Conservation (phyloP, 73 alveolate species). For the Stentor coeruleus region DNA sequence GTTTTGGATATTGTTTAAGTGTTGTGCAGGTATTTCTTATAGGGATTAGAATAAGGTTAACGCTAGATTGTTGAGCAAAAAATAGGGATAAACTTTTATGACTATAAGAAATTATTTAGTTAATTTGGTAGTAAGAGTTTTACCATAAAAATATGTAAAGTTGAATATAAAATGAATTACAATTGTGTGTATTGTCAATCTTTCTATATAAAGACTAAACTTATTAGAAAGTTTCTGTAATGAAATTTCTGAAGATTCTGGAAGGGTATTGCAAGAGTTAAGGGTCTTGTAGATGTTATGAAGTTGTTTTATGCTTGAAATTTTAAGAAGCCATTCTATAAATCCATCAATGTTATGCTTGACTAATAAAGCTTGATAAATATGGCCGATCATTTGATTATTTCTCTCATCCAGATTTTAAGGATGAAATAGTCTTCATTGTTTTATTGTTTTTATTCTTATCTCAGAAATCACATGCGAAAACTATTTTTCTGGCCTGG, state of each 20-base stretch:
- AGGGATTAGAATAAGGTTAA: constrained; percentile 91
- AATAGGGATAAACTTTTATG: constrained; percentile 91
- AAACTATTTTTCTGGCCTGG: constrained; percentile 23
- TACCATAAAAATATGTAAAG: no score
- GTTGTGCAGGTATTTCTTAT: constrained; percentile 72
- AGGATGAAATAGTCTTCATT: background rate
- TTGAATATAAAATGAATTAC: no score
- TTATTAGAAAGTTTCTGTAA: no score
- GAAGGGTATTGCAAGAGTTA: no score
- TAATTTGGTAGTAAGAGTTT: no score
- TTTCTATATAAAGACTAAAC: no score
- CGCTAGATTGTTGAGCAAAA: constrained; percentile 88
- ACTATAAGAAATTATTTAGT: constrained; percentile 60
- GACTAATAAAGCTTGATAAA: background rate
- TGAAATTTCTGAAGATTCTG: no score
- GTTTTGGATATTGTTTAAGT: constrained; percentile 80
- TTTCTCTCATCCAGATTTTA: constrained; percentile 10
- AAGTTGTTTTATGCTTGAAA: background rate
- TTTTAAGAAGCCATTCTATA: background rate
- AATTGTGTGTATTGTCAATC: no score
- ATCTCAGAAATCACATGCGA: constrained; percentile 15
- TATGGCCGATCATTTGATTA: constrained; percentile 1
- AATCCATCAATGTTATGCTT: constrained; percentile 17
- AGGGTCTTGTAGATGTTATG: no score
- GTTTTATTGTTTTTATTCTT: background rate